phyloP scores from a whole-genome alignment of 2,329 filamentous ascomycete species.

The Phyllachora maydis region DNA sequence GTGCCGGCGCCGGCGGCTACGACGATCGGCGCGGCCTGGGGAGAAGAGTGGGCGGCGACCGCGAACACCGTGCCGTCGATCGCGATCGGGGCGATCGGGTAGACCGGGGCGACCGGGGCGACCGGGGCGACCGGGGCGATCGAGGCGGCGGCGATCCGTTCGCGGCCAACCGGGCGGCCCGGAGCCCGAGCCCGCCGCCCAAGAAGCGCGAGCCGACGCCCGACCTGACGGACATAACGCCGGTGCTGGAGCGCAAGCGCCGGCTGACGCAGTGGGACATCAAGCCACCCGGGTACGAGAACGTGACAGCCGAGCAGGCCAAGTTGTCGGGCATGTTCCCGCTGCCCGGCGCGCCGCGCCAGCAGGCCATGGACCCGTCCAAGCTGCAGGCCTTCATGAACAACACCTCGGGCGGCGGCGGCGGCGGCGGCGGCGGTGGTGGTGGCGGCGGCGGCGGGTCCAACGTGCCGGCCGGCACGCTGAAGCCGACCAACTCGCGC shows the following conservation, averaged over 20 bases:
- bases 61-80: slow-evolving; percentile 16
- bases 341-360: slow-evolving; percentile 79
- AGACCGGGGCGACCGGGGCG: no score
- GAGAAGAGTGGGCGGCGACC: slow-evolving; percentile 17
- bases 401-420: slow-evolving; percentile 59
- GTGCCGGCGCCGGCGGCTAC: no score
- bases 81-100: no score
- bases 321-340: slow-evolving; percentile 99
- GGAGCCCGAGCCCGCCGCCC: slow-evolving; percentile 59
- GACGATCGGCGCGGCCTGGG: slow-evolving; percentile 21
- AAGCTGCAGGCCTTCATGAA: slow-evolving; percentile 93
- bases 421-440: no score
- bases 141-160: no score
- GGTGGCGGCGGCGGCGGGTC: no score
- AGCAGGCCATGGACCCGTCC: slow-evolving; percentile 86
- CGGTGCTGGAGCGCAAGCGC: slow-evolving; percentile 70
- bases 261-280: slow-evolving; percentile 98
- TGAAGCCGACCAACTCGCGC: slow-evolving; percentile 83
- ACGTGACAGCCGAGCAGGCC: slow-evolving; percentile 93
- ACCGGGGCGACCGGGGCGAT: no score
- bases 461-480: slow-evolving; percentile 50
- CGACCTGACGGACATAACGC: slow-evolving; percentile 71
- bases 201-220: slow-evolving; percentile 93
- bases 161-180: slow-evolving; percentile 38
- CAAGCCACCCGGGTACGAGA: slow-evolving; percentile 94